Evolutionary conservation across 1,284 basidiomycete species (phyloP).

Genomic region (Sphagnurus paluster): DNA sequence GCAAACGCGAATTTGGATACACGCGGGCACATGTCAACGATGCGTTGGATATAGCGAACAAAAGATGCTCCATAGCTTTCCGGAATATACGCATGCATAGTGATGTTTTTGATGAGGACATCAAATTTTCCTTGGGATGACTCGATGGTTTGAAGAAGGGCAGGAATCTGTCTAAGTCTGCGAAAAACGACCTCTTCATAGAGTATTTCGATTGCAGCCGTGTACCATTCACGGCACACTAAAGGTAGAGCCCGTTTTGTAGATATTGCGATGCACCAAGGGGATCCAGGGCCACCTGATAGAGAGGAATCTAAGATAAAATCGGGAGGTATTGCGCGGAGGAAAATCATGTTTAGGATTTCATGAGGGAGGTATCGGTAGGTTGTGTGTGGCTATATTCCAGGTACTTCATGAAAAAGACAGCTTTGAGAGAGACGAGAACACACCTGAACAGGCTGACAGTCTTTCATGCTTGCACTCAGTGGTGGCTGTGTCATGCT

Average conservation of each 20-base stretch:
- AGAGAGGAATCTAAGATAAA: conserved; percentile 15
- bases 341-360: conserved; percentile 13
- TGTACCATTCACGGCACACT: conserved; percentile 14
- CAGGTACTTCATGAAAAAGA: too few relatives aligned
- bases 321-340: conserved; percentile 9
- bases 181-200: conserved; percentile 15
- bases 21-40: conserved; percentile 10
- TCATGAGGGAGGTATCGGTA: conserved; percentile 8
- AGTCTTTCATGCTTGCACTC: too few relatives aligned
- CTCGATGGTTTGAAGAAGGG: conserved; percentile 12
- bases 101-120: conserved; percentile 3
- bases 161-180: conserved; percentile 12
- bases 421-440: too few relatives aligned
- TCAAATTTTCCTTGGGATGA: background rate
- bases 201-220: conserved; percentile 8
- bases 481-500: background rate
- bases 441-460: too few relatives aligned
- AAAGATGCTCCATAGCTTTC: conserved; percentile 9
- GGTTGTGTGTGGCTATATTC: background rate
- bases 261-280: conserved; percentile 10
- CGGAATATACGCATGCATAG: conserved; percentile 4
- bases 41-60: conserved; percentile 7
- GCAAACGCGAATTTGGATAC: conserved; percentile 2
- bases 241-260: conserved; percentile 5
- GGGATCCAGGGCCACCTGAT: conserved; percentile 6